A percentile compares a stretch with the other conserved stretches of the same genome.
Conservation (phyloP, 2,329 filamentous ascomycete species). For the Penicillium capsulatum region DNA sequence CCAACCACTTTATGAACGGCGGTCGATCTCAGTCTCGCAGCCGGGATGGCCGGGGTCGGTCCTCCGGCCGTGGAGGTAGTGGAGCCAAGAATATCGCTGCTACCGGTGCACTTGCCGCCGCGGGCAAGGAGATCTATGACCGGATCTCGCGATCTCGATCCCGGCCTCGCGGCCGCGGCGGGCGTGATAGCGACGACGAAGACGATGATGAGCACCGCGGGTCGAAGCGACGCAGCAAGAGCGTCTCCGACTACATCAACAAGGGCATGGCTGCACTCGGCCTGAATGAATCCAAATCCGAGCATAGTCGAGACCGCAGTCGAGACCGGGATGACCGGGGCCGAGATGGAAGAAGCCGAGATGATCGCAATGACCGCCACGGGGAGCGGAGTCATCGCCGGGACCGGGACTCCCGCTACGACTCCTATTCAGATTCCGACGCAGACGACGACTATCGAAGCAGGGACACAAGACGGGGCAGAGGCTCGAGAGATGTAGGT, state of each 20-base stretch:
- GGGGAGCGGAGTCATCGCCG: conserved; percentile 27
- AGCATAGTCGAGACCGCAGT: conserved; percentile 26
- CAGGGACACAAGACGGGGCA: conserved; percentile 29
- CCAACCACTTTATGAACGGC: conserved; percentile 81
- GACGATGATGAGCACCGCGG: conserved; percentile 47
- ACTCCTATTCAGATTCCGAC: conserved; percentile 42
- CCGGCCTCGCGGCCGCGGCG: conserved; percentile 33
- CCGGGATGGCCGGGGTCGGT: conserved; percentile 49
- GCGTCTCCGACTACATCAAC: conserved; percentile 44
- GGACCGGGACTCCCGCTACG: conserved; percentile 31
- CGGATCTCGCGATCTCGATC: conserved; percentile 39
- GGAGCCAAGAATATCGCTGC: conserved; percentile 44
- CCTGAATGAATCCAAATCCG: conserved; percentile 31
- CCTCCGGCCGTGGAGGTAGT: conserved; percentile 42
- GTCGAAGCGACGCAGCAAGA: conserved; percentile 43
- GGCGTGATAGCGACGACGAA: conserved; percentile 34
- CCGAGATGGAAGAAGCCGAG: conserved; percentile 1
- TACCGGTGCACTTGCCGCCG: conserved; percentile 44
- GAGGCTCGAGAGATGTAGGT: conserved; percentile 45
- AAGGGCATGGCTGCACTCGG: conserved; percentile 46
- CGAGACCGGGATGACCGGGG: conserved; percentile 5
- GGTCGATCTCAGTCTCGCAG: conserved; percentile 69
- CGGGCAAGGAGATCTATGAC: conserved; percentile 46
- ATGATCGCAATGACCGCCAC: conserved; percentile 6
- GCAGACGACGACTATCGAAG: conserved; percentile 32